Percentiles rank a stretch among this genome's conserved stretches.
phyloP scores from a whole-genome alignment of 2,329 filamentous ascomycete species.

The Phialemoniopsis sp. region DNA sequence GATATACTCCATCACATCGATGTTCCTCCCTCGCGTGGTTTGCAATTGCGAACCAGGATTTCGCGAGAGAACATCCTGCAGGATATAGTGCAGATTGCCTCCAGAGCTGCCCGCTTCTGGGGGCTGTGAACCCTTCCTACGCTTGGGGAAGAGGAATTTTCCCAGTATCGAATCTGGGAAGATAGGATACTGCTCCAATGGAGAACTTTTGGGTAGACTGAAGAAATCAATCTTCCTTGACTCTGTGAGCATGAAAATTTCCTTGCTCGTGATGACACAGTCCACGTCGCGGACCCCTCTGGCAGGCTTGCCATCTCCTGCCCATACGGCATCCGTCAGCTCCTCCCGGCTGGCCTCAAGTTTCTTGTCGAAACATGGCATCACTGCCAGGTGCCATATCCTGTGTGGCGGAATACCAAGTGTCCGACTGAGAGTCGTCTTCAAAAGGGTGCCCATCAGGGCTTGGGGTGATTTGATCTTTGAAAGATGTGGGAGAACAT shows the following conservation, averaged over 20 bases:
- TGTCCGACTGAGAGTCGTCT: conserved; percentile 73
- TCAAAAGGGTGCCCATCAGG: conserved; percentile 82
- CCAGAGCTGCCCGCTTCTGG: conserved; percentile 73
- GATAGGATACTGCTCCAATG: conserved; percentile 32
- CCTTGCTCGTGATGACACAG: conserved; percentile 95
- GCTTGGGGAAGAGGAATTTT: conserved; percentile 68
- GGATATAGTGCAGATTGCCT: conserved; percentile 81
- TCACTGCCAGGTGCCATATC: conserved; percentile 93
- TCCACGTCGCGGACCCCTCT: conserved; percentile 80
- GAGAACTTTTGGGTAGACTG: conserved; percentile 54
- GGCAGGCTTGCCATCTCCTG: conserved; percentile 38
- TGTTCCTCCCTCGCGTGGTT: conserved; percentile 74
- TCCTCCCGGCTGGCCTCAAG: conserved; percentile 92
- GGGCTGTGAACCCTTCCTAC: conserved; percentile 12
- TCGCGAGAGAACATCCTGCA: conserved; percentile 67
- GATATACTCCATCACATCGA: conserved; percentile 84
- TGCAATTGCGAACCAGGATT: conserved; percentile 70
- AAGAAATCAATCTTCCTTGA: conserved; percentile 77
- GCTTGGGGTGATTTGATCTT: conserved; percentile 92
- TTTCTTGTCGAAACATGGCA: conserved; percentile 99
- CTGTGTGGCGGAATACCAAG: conserved; percentile 70
- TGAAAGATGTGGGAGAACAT: conserved; percentile 87
- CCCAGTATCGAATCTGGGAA: conserved; percentile 74
- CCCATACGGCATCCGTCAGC: conserved; percentile 78
- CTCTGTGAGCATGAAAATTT: conserved; percentile 84